A percentile compares a stretch with the other conserved stretches of the same genome.
Conservation (phyloP, 495 filamentous ascomycete species). For the Penicillium simplicissimum region DNA sequence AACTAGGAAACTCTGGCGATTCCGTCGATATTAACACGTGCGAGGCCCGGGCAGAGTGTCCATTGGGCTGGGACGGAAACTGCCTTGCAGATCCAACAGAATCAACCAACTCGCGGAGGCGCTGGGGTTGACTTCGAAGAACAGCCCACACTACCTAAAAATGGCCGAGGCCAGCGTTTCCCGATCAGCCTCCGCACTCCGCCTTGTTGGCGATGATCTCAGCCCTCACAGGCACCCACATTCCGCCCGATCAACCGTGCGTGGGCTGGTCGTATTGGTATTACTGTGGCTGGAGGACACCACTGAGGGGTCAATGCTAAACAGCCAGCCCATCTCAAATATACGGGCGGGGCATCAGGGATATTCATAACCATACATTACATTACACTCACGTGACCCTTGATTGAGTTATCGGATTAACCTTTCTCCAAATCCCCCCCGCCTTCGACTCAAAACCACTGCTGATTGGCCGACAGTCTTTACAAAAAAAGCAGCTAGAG, state of each 20-base stretch:
- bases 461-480: neutral
- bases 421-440: neutral
- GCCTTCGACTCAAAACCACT: neutral
- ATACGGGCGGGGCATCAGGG: neutral
- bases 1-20: neutral
- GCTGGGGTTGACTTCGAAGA: neutral
- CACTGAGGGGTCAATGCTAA: neutral
- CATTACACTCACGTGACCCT: neutral
- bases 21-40: neutral
- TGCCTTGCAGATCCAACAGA: neutral
- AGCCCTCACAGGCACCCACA: conserved; percentile 1
- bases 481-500: conserved; percentile 1
- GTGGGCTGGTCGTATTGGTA: neutral
- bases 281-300: neutral
- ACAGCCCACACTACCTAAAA: neutral
- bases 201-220: neutral
- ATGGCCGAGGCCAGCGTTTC: neutral
- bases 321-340: neutral
- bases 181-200: conserved; percentile 1
- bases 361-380: neutral
- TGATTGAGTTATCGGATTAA: neutral
- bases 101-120: neutral
- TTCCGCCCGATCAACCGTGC: neutral
- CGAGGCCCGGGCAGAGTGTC: neutral
- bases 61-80: neutral